Percentiles rank a stretch among this genome's conserved stretches.
phyloP scores from a whole-genome alignment of 352 stramenopile genomes.

The Globisporangium canariense region DNA sequence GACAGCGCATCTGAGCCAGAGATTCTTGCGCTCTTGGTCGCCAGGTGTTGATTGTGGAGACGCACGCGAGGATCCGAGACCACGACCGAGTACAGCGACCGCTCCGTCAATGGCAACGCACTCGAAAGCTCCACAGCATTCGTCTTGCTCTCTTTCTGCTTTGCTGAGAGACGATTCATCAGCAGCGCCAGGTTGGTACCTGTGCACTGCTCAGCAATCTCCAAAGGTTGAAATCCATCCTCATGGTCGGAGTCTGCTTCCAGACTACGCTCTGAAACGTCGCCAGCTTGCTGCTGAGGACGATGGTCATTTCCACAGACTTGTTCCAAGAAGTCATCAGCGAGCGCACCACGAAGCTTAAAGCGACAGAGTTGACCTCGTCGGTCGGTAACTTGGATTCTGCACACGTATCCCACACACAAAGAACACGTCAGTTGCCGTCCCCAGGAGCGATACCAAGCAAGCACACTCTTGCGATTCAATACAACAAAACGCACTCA shows the following conservation, averaged over 20 bases:
- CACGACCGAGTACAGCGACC: constrained; percentile 31
- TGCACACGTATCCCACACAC: not conserved
- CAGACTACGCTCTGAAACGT: constrained; percentile 2
- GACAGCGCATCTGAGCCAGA: constrained; percentile 19
- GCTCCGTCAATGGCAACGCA: not conserved
- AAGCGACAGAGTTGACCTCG: constrained; percentile 62
- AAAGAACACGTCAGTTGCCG: not conserved
- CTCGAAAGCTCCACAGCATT: not conserved
- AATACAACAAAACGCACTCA: constrained; percentile 15
- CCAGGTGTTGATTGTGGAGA: constrained; percentile 3
- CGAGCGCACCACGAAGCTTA: constrained; percentile 54
- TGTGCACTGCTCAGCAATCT: constrained; percentile 9
- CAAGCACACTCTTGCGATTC: not conserved
- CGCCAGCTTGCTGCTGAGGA: not conserved
- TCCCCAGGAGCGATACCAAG: not conserved
- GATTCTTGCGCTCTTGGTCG: not conserved
- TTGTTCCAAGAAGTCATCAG: constrained; percentile 31
- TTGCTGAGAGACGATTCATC: constrained; percentile 1
- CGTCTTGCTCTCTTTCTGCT: not conserved
- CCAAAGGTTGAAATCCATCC: constrained; percentile 31
- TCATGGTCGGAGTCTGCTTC: constrained; percentile 49
- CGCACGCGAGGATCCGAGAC: constrained; percentile 46
- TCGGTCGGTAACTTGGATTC: constrained; percentile 64
- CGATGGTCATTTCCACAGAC: constrained; percentile 15
- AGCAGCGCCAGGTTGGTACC: constrained; percentile 15